phyloP scores from a whole-genome alignment of 139 green algal genomes.

The Nannochloris sp. region DNA sequence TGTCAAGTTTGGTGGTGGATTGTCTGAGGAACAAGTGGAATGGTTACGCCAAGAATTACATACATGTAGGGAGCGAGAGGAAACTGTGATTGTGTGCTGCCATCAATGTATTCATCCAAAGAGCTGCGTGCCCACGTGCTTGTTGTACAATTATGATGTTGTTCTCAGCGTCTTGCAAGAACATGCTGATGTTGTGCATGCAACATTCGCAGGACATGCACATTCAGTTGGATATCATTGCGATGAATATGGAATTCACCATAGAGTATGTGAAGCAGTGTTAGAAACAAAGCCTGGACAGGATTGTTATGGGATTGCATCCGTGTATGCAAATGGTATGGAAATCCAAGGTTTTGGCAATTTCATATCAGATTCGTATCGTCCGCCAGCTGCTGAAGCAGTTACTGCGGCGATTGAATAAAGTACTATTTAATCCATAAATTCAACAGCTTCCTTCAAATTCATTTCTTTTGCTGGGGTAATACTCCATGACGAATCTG shows the following conservation, averaged over 20 bases:
- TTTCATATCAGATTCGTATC: not conserved
- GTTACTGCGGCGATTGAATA: constrained; percentile 1
- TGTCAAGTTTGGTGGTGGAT: constrained; percentile 73
- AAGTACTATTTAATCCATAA: constrained; percentile 17
- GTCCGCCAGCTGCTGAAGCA: not conserved
- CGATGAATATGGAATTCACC: constrained; percentile 49
- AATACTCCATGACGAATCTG: constrained; percentile 18
- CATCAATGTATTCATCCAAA: constrained; percentile 38
- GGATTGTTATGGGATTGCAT: constrained; percentile 45
- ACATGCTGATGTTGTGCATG: constrained; percentile 32
- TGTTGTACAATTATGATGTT: constrained; percentile 66
- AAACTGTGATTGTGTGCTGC: constrained; percentile 43
- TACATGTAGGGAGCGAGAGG: constrained; percentile 5
- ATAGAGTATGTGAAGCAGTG: constrained; percentile 52
- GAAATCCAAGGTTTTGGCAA: constrained; percentile 29
- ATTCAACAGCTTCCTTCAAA: constrained; percentile 19
- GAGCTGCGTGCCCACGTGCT: constrained; percentile 36
- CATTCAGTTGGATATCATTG: constrained; percentile 30
- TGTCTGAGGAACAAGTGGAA: constrained; percentile 50
- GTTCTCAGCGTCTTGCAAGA: constrained; percentile 32
- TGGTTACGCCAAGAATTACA: constrained; percentile 53
- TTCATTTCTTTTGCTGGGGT: constrained; percentile 11
- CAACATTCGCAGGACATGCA: constrained; percentile 53
- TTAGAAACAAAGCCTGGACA: constrained; percentile 48
- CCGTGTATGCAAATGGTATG: constrained; percentile 33